Evolutionary conservation across 345 rosid genomes (phyloP).

Genomic region (Moricandia moricandioides): DNA sequence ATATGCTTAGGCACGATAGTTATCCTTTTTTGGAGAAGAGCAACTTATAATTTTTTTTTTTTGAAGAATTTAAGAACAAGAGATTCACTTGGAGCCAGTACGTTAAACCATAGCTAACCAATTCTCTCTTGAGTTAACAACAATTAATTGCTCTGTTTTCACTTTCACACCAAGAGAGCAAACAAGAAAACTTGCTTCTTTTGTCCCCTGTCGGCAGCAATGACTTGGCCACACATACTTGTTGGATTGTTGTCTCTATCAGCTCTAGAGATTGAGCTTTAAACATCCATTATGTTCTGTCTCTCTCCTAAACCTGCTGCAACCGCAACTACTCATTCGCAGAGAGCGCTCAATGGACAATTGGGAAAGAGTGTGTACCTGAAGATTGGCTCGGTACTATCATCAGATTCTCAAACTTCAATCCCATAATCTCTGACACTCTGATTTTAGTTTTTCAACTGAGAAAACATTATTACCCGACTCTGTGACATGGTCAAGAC

Average conservation of each 20-base stretch:
- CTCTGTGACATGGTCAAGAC: neutral
- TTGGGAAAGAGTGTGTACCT: constrained; percentile 43
- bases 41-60: too few relatives aligned
- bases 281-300: neutral
- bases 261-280: neutral
- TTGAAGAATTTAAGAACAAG: neutral
- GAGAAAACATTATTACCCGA: neutral
- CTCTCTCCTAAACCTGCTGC: constrained; percentile 53
- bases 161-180: neutral
- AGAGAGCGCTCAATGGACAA: constrained; percentile 63
- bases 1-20: neutral
- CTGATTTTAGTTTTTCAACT: neutral
- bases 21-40: too few relatives aligned
- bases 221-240: constrained; percentile 39
- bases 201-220: constrained; percentile 78
- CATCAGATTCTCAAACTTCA: constrained; percentile 36
- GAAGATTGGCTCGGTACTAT: constrained; percentile 76
- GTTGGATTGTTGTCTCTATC: neutral
- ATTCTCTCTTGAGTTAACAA: neutral
- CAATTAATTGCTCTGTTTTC: neutral
- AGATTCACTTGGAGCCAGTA: neutral
- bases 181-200: constrained; percentile 62
- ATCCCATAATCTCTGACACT: neutral
- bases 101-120: neutral
- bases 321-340: constrained; percentile 66